Conservation (phyloP, 768 basidiomycete species). For the Lactarius sp. region DNA sequence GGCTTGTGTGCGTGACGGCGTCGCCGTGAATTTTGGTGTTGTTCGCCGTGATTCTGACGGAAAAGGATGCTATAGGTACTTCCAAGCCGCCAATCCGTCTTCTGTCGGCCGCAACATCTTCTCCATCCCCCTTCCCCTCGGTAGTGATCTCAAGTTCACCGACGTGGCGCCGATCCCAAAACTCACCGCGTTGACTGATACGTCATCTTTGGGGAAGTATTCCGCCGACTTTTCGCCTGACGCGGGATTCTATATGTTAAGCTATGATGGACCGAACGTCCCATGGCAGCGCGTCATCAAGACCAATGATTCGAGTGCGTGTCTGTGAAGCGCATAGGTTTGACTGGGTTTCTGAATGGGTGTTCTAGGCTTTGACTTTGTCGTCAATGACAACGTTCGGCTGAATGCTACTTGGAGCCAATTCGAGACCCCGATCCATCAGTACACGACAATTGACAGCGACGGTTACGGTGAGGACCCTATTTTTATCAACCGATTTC, state of each 20-base stretch:
- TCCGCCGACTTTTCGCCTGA: conserved; percentile 74
- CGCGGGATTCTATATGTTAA: conserved; percentile 78
- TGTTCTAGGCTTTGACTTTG: conserved; percentile 53
- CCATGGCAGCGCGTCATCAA: conserved; percentile 85
- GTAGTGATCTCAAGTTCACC: conserved; percentile 28
- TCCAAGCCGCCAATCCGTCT: conserved; percentile 77
- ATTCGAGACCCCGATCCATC: conserved; percentile 68
- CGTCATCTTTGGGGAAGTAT: conserved; percentile 50
- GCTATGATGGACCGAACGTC: conserved; percentile 73
- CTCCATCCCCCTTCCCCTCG: conserved; percentile 64
- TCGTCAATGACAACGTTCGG: conserved; percentile 64
- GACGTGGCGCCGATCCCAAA: conserved; percentile 31
- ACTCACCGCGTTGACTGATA: conserved; percentile 51
- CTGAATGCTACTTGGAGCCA: conserved; percentile 59
- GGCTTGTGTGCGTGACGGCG: conserved; percentile 58
- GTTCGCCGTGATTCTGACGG: conserved; percentile 12
- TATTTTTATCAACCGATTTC: not conserved
- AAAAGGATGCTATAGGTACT: conserved; percentile 55
- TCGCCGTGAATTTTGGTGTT: conserved; percentile 2
- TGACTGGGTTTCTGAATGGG: not conserved
- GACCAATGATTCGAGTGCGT: conserved; percentile 39
- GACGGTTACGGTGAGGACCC: conserved; percentile 63
- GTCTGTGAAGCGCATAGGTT: conserved; percentile 10
- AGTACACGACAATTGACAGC: conserved; percentile 65
- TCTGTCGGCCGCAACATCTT: conserved; percentile 83